Conservation (phyloP, 2,329 filamentous ascomycete genomes). For the Sarocladium brachiariae region DNA sequence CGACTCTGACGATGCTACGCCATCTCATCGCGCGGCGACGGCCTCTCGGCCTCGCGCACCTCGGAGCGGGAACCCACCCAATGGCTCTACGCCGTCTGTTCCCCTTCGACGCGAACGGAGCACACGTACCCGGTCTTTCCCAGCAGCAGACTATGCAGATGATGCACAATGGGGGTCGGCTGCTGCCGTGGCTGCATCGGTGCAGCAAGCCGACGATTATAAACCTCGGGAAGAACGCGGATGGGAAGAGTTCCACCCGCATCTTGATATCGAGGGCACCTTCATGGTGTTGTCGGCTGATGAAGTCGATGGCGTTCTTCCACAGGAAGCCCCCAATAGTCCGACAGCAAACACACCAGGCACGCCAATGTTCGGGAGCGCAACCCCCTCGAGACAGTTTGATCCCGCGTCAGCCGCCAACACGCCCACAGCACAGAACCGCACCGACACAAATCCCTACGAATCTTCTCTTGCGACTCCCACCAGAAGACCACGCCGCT, state of each 20-base stretch:
- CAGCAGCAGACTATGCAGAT: slow-evolving; percentile 47
- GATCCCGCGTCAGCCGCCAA: slow-evolving; percentile 36
- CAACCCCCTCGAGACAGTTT: slow-evolving; percentile 39
- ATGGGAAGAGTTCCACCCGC: slow-evolving; percentile 96
- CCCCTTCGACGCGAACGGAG: slow-evolving; percentile 51
- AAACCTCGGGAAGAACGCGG: slow-evolving; percentile 94
- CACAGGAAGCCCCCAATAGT: slow-evolving; percentile 31
- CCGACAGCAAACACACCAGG: slow-evolving; percentile 24
- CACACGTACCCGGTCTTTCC: slow-evolving; percentile 44
- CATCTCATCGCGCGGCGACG: slow-evolving; percentile 31
- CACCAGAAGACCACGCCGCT: slow-evolving; percentile 32
- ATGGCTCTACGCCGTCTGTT: slow-evolving; percentile 30
- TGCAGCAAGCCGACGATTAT: slow-evolving; percentile 90
- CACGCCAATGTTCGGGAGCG: slow-evolving; percentile 31
- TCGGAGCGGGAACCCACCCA: slow-evolving; percentile 36
- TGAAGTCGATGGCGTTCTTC: slow-evolving; percentile 71
- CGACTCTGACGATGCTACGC: slow-evolving; percentile 54
- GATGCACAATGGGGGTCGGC: slow-evolving; percentile 74
- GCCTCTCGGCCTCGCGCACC: slow-evolving; percentile 46
- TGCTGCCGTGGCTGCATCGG: slow-evolving; percentile 80
- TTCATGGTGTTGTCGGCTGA: slow-evolving; percentile 75
- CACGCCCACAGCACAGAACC: slow-evolving; percentile 32
- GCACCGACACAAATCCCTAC: slow-evolving; percentile 23
- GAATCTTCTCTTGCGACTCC: slow-evolving; percentile 26
- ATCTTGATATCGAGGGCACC: slow-evolving; percentile 79